Conservation (phyloP, 1,284 basidiomycete genomes). For the Marasmius oreades region DNA sequence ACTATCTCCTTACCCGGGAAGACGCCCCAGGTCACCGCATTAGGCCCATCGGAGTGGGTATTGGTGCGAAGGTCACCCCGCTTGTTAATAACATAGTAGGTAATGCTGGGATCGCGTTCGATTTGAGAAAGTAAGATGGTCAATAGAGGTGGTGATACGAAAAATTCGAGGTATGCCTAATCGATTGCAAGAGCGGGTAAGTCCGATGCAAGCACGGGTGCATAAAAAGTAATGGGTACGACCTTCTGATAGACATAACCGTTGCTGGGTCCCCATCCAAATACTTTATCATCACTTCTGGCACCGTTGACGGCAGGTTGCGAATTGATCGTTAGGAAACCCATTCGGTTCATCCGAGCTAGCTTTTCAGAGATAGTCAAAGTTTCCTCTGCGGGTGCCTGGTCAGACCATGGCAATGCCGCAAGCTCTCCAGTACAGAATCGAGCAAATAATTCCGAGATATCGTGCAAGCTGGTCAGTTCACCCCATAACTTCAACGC, state of each 20-base stretch:
- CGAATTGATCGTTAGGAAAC: slow-evolving; percentile 97
- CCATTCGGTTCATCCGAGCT: slow-evolving; percentile 82
- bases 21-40: slow-evolving; percentile 99
- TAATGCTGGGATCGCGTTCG: slow-evolving; percentile 86
- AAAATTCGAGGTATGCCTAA: slow-evolving; percentile 97
- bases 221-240: slow-evolving; percentile 19
- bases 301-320: slow-evolving; percentile 97
- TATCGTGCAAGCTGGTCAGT: slow-evolving; percentile 65
- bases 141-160: slow-evolving; percentile 76
- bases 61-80: slow-evolving; percentile 93
- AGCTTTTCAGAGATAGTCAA: slow-evolving; percentile 79
- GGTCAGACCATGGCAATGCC: slow-evolving; percentile 96
- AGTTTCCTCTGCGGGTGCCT: slow-evolving; percentile 83
- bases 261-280: slow-evolving; percentile 93
- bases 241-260: slow-evolving; percentile 98
- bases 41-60: slow-evolving; percentile 88
- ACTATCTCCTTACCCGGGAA: slow-evolving; percentile 98
- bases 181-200: slow-evolving; percentile 5
- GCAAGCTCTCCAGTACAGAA: slow-evolving; percentile 74
- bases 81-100: slow-evolving; percentile 95
- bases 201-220: neutral
- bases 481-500: slow-evolving; percentile 87
- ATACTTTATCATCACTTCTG: slow-evolving; percentile 78
- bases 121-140: slow-evolving; percentile 79
- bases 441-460: slow-evolving; percentile 73